phyloP scores from a whole-genome alignment of 2,329 filamentous ascomycete species.

The Colletotrichum aenigma region DNA sequence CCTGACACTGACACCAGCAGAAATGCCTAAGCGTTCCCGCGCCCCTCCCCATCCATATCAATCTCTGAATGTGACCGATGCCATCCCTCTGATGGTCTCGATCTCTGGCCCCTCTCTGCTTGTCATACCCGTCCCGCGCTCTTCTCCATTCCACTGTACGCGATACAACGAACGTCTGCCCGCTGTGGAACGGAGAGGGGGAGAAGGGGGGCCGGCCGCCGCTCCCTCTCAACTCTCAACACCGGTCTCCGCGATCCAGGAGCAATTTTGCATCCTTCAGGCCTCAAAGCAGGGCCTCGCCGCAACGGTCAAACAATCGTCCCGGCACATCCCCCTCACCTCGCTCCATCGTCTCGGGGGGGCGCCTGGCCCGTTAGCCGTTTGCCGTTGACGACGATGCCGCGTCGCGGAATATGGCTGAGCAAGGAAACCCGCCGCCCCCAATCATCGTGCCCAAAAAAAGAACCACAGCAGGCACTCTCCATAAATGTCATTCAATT shows the following conservation, averaged over 20 bases:
- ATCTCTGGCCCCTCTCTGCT: neutral
- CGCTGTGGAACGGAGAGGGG: constrained; percentile 10
- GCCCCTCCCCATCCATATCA: neutral
- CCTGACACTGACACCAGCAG: neutral
- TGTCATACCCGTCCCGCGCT: constrained; percentile 1
- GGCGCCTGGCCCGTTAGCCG: neutral
- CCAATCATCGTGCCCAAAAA: neutral
- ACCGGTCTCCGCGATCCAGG: neutral
- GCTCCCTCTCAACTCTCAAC: neutral
- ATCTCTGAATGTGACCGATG: neutral
- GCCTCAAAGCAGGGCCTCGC: neutral
- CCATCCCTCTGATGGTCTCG: neutral
- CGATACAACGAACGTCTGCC: constrained; percentile 2
- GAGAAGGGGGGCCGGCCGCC: neutral
- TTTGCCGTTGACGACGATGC: neutral
- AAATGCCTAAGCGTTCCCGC: neutral
- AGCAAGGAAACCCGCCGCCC: neutral
- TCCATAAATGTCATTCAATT: neutral
- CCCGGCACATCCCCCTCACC: neutral
- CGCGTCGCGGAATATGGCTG: neutral
- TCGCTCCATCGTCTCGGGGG: neutral
- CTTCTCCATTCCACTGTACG: constrained; percentile 17
- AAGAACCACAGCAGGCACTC: neutral
- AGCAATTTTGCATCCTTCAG: neutral
- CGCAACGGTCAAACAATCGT: neutral